These are phyloP conservation scores for Candida chauliodis DNA, from an alignment of 805 yeast genomes.

Conservation along the genomic window DNA sequence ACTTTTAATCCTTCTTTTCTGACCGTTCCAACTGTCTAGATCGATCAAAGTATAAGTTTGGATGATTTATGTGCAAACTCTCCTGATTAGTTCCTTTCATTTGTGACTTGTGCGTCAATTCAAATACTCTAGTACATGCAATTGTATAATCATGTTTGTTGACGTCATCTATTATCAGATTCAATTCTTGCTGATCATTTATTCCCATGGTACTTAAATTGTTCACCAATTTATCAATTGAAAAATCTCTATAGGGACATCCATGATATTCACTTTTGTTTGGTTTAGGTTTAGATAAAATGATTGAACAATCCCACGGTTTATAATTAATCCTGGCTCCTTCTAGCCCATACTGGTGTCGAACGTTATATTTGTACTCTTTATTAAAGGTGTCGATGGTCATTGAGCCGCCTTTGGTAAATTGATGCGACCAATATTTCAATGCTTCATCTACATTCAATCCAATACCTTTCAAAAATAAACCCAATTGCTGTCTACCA, in stretches of 20 bases:
- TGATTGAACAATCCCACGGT: conserved; percentile 82
- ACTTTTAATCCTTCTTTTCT: too few relatives aligned
- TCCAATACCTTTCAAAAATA: conserved; percentile 89
- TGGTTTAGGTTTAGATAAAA: conserved; percentile 70
- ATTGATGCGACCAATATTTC: conserved; percentile 76
- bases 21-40: conserved; percentile 52
- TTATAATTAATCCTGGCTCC: conserved; percentile 83
- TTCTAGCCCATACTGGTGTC: conserved; percentile 88
- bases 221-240: conserved; percentile 55
- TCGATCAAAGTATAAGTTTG: conserved; percentile 83
- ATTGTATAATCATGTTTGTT: conserved; percentile 68
- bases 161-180: conserved; percentile 64
- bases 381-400: conserved; percentile 76
- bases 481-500: conserved; percentile 81
- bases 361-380: conserved; percentile 82
- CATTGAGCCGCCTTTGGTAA: conserved; percentile 51
- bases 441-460: conserved; percentile 82
- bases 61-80: conserved; percentile 71
- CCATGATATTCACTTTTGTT: conserved; percentile 75
- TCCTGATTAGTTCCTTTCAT: conserved; percentile 35
- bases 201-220: conserved; percentile 65
- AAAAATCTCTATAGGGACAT: conserved; percentile 83
- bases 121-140: conserved; percentile 90
- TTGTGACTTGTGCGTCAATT: conserved; percentile 54
- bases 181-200: conserved; percentile 51